Evolutionary conservation across 2,329 filamentous ascomycete genomes (phyloP).

Genomic region (Phyllosticta citriasiana): DNA sequence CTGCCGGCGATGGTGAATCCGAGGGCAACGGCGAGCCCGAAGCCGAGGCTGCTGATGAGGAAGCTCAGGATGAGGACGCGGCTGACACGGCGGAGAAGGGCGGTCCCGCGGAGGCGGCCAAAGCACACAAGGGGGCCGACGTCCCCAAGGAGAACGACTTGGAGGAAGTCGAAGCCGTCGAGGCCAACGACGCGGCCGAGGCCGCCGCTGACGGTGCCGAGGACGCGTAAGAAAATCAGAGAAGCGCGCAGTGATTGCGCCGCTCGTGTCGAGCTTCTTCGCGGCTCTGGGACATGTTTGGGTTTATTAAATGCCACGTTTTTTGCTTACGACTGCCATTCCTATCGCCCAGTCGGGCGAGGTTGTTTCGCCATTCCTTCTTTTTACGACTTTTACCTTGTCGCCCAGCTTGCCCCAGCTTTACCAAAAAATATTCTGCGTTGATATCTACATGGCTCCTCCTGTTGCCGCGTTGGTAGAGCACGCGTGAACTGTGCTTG

Average conservation of each 20-base stretch:
- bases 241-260: neutral
- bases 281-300: neutral
- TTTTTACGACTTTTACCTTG: neutral
- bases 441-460: neutral
- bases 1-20: constrained; percentile 14
- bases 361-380: neutral
- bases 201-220: constrained; percentile 18
- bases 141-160: constrained; percentile 23
- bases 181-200: neutral
- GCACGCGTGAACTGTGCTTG: neutral
- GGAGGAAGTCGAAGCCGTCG: constrained; percentile 19
- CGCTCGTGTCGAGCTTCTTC: neutral
- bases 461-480: neutral
- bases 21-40: constrained; percentile 14
- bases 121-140: constrained; percentile 17
- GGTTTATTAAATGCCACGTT: neutral
- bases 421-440: neutral
- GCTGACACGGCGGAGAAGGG: constrained; percentile 19
- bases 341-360: neutral
- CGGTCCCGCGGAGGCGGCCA: constrained; percentile 21
- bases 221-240: neutral
- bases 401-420: neutral
- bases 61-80: constrained; percentile 15
- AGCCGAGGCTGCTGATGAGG: constrained; percentile 13
- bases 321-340: neutral